These are phyloP conservation scores for Fusarium brevicatenulatum DNA, from an alignment of 2,329 filamentous ascomycete species.

Conservation along the genomic window DNA sequence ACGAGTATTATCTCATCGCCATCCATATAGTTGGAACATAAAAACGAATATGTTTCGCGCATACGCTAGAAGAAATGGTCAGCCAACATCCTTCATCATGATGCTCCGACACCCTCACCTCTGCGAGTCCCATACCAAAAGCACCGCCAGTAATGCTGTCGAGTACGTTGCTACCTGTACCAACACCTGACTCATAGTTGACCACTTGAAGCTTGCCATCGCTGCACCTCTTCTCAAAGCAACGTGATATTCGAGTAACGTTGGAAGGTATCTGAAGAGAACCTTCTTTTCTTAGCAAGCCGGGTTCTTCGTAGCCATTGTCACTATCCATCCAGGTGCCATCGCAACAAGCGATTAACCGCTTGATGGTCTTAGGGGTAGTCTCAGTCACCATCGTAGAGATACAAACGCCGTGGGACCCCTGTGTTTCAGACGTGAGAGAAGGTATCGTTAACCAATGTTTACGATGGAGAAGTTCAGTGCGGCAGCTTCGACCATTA, in stretches of 20 bases:
- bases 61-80: slow-evolving; percentile 54
- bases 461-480: neutral
- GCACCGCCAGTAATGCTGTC: slow-evolving; percentile 64
- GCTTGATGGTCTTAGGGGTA: slow-evolving; percentile 49
- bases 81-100: neutral
- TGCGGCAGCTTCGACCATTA: neutral
- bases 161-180: slow-evolving; percentile 61
- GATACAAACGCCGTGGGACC: neutral
- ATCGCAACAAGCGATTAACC: slow-evolving; percentile 63
- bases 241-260: slow-evolving; percentile 68
- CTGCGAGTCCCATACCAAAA: slow-evolving; percentile 64
- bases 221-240: slow-evolving; percentile 61
- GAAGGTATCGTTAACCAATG: neutral
- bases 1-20: slow-evolving; percentile 67
- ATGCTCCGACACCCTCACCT: slow-evolving; percentile 49
- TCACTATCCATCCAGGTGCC: slow-evolving; percentile 66
- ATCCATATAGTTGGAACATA: slow-evolving; percentile 69
- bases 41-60: slow-evolving; percentile 70
- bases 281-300: slow-evolving; percentile 50
- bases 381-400: slow-evolving; percentile 5
- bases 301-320: slow-evolving; percentile 57
- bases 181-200: slow-evolving; percentile 70
- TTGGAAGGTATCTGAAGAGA: slow-evolving; percentile 65
- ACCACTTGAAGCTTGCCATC: slow-evolving; percentile 68
- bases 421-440: neutral